Evolutionary conservation across 2,329 filamentous ascomycete species (phyloP).

Genomic region (Fonsecaea pedrosoi): DNA sequence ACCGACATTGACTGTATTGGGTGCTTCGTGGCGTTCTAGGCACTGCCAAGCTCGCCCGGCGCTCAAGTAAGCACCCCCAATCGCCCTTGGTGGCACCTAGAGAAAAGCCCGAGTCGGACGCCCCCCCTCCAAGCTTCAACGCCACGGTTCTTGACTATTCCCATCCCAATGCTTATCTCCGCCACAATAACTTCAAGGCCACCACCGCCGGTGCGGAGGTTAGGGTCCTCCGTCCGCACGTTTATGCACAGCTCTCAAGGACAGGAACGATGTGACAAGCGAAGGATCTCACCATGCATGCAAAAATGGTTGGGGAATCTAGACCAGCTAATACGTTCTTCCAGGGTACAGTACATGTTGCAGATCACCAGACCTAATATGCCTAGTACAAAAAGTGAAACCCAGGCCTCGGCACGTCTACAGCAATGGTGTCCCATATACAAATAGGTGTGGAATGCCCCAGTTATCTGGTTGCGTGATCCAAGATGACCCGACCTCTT

Average conservation of each 20-base stretch:
- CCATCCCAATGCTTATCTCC: background rate
- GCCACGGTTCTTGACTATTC: conserved; percentile 17
- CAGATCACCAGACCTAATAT: background rate
- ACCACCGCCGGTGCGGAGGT: background rate
- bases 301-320: background rate
- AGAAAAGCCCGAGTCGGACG: too few species aligned
- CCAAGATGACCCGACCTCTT: background rate
- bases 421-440: conserved; percentile 3
- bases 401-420: background rate
- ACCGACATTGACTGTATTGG: background rate
- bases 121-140: conserved; percentile 18
- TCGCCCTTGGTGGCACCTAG: too few species aligned
- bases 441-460: background rate
- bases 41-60: background rate
- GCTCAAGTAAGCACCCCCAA: background rate
- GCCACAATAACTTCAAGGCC: background rate
- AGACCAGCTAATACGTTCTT: conserved; percentile 7
- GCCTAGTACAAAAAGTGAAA: background rate
- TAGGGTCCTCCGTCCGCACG: background rate
- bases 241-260: background rate
- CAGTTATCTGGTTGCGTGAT: conserved; percentile 1
- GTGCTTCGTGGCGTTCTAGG: background rate
- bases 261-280: background rate
- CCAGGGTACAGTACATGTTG: background rate
- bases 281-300: conserved; percentile 5